Evolutionary conservation across 805 yeast genomes (phyloP), one percentile per base, ranked within the genome.

Genomic region (Blastobotrys terrestris): DNA sequence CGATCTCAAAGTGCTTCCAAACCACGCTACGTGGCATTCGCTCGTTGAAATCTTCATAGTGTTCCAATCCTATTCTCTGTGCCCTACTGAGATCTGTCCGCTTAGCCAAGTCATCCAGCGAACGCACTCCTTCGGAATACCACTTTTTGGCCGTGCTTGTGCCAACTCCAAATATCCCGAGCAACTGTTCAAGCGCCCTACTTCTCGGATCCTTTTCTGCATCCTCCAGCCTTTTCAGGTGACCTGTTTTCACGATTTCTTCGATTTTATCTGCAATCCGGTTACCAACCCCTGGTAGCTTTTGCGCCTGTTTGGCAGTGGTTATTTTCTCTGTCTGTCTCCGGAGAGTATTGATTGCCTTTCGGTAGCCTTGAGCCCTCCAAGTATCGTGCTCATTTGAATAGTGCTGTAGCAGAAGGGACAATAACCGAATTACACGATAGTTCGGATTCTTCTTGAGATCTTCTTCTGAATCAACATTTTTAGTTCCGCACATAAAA

Each of bases 91-190:
- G 44, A 57, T 67, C 66, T 18, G 58, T 55, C 31, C 69, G 55
- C 11, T 62, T 39, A 3, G 59, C 42, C 4, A 75, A 63, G 44
- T 76, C 80, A 0, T 75, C 72, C 13, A 74, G 53, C 0, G 74
- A 67, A 14, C 73, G 59, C 22, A 61, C 58, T 2, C 78, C 76
- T 51, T 69, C 65, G 3, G 65, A 55, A 46, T 71, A 68, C 72
- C 80, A 73, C 47, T 65, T 60, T 21, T 63, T 57, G 0, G 83
- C 79, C 2, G 65, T 63, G 4, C 50, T 58, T 2, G 70, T 66
- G 0, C 84, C 84, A 6, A 80, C 80, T 0, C 83, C 82, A 58
- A 75, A 71, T 2, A 80, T 71, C 0, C 71, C 66, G 42, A 67
- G 63, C 44, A 80, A 71, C 43, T 62, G 51, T 18, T 63, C 60